Base-by-base conservation (phyloP, 345 rosid genomes). In the Dovyalis caffra region DNA sequence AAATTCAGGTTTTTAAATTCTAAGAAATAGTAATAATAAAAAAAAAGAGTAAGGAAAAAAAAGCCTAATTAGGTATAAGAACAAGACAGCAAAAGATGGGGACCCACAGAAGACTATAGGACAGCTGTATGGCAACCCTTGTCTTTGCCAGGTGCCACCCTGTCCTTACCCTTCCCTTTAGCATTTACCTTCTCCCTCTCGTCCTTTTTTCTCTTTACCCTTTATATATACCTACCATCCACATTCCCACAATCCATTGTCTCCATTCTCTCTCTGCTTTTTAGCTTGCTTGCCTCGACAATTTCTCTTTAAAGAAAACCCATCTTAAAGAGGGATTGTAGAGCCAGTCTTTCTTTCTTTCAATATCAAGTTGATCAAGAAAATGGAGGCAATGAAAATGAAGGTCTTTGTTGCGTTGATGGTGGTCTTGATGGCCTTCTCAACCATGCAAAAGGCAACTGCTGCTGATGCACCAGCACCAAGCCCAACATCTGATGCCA, bases 381-480 rank as follows among this genome's bases (percentile, higher is more conserved):
- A 38, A 68, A 79, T 79, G 83, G 86, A 77, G 75, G 82, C 82
- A 69, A 73, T 78, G 83, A 84, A 77, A 70, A 74, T 79, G 85
- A 83, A 78, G 58, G 10, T 78, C 4, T 38, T 80, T 31, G 68
- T 68, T 7, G 79, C 78, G 23, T 29, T 82, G 76, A 29, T 78
- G 78, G 76, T 80, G 6, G 73, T 70, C 29, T 70, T 85, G 72
- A 80, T 76, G 86, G 81, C 83, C 26, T 25, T 65, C 28, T 78
- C 82, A 1, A 32, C 72, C 26, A 60, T 82, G 37, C 73, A 82
- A 43, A 76, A 75, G 65, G 87, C 70, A 1, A 64, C 83, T 0
- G 87, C 87, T 40, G 86, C 84, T 11, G 83, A 82, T 1, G 70
- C 77, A 15, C 89, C 89, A 18, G 80, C 89, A 0, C 89, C 89